Conservation (phyloP, 2,329 filamentous ascomycete species). For the Ophiostoma sp. region DNA sequence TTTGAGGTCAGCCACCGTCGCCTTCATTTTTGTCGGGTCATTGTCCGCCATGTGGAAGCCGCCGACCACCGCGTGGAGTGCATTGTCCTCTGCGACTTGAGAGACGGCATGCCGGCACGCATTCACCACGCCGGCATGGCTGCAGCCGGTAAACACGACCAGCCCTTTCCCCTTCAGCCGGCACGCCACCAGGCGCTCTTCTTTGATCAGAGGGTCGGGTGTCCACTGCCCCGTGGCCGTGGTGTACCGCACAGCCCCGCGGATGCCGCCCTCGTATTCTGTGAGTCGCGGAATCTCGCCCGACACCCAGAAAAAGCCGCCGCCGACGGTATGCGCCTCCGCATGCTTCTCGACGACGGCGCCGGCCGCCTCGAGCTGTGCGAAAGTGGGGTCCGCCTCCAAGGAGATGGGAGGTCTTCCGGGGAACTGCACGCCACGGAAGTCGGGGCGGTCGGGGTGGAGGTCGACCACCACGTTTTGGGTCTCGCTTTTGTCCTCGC, state of each 20-base stretch:
- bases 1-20: constrained; percentile 51
- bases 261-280: constrained; percentile 50
- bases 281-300: constrained; percentile 54
- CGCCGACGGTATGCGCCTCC: constrained; percentile 48
- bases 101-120: constrained; percentile 48
- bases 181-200: constrained; percentile 56
- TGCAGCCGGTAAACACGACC: constrained; percentile 57
- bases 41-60: constrained; percentile 55
- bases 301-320: constrained; percentile 53
- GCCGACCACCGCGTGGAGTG: constrained; percentile 52
- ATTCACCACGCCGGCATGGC: constrained; percentile 57
- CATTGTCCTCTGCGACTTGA: constrained; percentile 39
- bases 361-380: constrained; percentile 47
- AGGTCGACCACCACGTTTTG: constrained; percentile 50
- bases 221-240: constrained; percentile 45
- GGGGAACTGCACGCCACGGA: constrained; percentile 48
- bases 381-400: constrained; percentile 53
- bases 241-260: constrained; percentile 47
- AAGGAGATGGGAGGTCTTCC: constrained; percentile 46
- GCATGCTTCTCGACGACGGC: constrained; percentile 42
- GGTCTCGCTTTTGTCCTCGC: constrained; percentile 2
- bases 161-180: constrained; percentile 56
- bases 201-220: constrained; percentile 50
- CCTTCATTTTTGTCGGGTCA: constrained; percentile 44
- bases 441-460: constrained; percentile 54